A percentile compares a stretch with the other conserved stretches of the same genome.
Evolutionary conservation across 768 basidiomycete genomes (phyloP).

Genomic region (Tulasnella sp.): DNA sequence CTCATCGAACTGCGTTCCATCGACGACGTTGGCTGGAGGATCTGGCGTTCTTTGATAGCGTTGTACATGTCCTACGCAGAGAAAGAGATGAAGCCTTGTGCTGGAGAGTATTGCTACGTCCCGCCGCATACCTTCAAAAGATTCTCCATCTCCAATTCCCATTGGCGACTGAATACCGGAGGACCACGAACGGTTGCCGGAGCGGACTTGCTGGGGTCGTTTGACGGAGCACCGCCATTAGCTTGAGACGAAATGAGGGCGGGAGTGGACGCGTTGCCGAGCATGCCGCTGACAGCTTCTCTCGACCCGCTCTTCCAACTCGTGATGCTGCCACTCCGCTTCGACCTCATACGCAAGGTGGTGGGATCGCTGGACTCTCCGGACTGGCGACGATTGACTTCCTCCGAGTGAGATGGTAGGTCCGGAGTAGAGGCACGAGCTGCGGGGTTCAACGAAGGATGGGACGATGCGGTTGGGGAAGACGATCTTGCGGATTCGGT

Average conservation of each 20-base stretch:
- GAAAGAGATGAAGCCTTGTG: not conserved
- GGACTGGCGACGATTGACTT: not conserved
- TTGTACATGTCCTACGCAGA: slow-evolving; percentile 83
- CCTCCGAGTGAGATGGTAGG: slow-evolving; percentile 52
- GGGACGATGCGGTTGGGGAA: slow-evolving; percentile 1
- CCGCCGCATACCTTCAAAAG: slow-evolving; percentile 64
- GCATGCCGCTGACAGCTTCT: slow-evolving; percentile 23
- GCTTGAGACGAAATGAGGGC: not conserved
- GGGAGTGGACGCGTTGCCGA: slow-evolving; percentile 23
- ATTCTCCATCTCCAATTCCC: slow-evolving; percentile 84
- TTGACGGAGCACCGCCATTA: not conserved
- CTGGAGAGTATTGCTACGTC: not conserved
- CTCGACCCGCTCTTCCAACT: slow-evolving; percentile 32
- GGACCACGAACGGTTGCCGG: slow-evolving; percentile 37
- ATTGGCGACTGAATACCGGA: slow-evolving; percentile 57
- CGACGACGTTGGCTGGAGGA: slow-evolving; percentile 63
- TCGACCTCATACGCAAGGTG: slow-evolving; percentile 24
- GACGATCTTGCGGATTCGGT: slow-evolving; percentile 40
- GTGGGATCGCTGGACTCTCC: slow-evolving; percentile 22
- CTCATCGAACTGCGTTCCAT: slow-evolving; percentile 46
- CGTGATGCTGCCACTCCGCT: slow-evolving; percentile 34
- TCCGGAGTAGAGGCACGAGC: slow-evolving; percentile 56
- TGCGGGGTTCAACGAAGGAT: slow-evolving; percentile 43
- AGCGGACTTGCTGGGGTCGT: not conserved
- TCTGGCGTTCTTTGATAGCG: slow-evolving; percentile 86